Evolutionary conservation across 192 early-diverging fungal genomes (phyloP), one percentile per base, ranked within the genome.

Genomic region (Pilaira anomala): DNA sequence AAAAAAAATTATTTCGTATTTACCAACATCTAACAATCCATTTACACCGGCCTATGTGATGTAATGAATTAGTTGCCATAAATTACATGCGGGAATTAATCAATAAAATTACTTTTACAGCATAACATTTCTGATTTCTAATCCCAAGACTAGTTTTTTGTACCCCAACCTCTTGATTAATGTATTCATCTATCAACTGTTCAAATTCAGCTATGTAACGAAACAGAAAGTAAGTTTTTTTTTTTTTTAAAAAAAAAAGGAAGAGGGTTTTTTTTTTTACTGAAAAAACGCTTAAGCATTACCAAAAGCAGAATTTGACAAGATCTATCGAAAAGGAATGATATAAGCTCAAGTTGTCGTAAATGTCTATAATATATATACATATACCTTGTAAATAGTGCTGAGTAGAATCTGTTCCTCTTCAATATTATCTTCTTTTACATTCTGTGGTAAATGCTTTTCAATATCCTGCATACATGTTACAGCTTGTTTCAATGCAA

Each of bases 41-140:
- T 90, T 92, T 13, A 88, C 80, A 3, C 91, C 89, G 21, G 88
- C 81, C 82, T 86, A 49, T 41, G 48, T 46, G 29, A n/a, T n/a
- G n/a, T n/a, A n/a, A n/a, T n/a, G n/a, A n/a, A 56, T 7, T 21
- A 24, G 50, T 21, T 13, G 25, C 16, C 36, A 39, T 50, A 42
- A 2, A 33, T 33, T 36, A 14, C 28, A 1, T 18, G 30, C n/a
- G 30, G 16, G 7, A 0, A 22, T 33, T 8, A 1, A 33, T 14
- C n/a, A 18, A 29, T 30, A 6, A 16, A 29, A n/a, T 18, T 58
- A 76, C 76, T 75, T 90, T 93, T 36, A 95, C 86, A 4, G 91
- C 91, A 67, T 93, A 92, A 61, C 92, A 93, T 25, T 91, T 79
- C 73, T 94, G 94, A 64, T 93, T 91, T 39, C 87, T 78, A 33